These are phyloP conservation scores for Uromyces viciae-fabae DNA, from an alignment of 1,284 basidiomycete species.

Conservation along the genomic window DNA sequence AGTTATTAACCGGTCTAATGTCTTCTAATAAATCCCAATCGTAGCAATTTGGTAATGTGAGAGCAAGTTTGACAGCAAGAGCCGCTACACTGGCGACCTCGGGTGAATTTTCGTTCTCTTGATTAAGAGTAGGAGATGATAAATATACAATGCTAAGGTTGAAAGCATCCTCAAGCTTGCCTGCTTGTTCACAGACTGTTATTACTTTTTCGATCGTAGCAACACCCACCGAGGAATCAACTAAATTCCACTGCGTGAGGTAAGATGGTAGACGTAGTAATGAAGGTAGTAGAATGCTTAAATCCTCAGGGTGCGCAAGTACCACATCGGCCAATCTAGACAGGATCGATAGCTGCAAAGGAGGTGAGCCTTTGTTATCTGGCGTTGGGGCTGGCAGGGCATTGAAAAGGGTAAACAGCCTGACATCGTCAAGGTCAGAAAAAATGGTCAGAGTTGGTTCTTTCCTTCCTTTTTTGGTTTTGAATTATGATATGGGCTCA, in stretches of 20 bases:
- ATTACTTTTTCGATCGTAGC: constrained; percentile 23
- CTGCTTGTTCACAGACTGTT: constrained; percentile 17
- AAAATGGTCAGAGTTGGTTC: neutral
- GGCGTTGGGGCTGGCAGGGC: constrained; percentile 7
- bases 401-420: constrained; percentile 36
- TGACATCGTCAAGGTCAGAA: neutral
- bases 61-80: constrained; percentile 20
- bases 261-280: constrained; percentile 37
- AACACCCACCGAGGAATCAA: neutral
- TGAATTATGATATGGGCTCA: neutral
- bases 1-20: constrained; percentile 15
- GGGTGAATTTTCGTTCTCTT: neutral
- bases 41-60: constrained; percentile 30
- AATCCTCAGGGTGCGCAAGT: constrained; percentile 21
- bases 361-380: neutral
- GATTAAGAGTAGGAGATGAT: constrained; percentile 19
- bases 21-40: constrained; percentile 41
- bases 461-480: no score
- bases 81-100: constrained; percentile 12
- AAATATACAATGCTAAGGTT: constrained; percentile 35
- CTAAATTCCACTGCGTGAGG: constrained; percentile 26
- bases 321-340: constrained; percentile 26
- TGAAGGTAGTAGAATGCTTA: constrained; percentile 30
- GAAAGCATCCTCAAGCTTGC: constrained; percentile 31
- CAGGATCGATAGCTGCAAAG: constrained; percentile 34